Evolutionary conservation across 345 rosid species (phyloP), one percentile per base, ranked within the genome.

Genomic region (Hypericum androsaemum): DNA sequence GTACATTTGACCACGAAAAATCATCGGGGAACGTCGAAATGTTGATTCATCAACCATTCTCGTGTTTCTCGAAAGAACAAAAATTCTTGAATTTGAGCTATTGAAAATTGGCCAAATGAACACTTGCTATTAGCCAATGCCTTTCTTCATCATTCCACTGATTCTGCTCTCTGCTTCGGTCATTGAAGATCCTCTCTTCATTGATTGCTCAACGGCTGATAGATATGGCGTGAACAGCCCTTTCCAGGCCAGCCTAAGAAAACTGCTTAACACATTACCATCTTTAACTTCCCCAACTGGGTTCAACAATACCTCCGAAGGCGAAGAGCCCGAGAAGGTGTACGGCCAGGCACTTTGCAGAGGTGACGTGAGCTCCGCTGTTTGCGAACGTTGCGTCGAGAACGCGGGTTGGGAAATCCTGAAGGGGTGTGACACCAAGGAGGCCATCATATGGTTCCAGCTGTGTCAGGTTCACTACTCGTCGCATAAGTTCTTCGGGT

Each of bases 391-490:
- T 42, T 76, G 80, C 37, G 43, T 75, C 7, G 17, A 52, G 4
- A 61, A 38, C 11, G 77, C 77, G 52, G 39, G 43, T 6, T 52
- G 47, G 7, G 53, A 52, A 22, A 65, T 76, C 38, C 1, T 54
- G 37, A 5, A 51, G 6, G 7, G 0, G 3, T 72, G 73, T 53
- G 51, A 3, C 5, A 49, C 51, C 2, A n/a, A 6, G 36, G 64
- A 66, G 12, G 75, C 62, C 6, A 53, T 55, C 6, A 58, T 69
- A 28, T 76, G 77, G 75, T 44, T 65, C 28, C 74, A 76, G 22
- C 32, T 16, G 5, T 76, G 80, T 46, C 71, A 72, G 59, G 56
- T 76, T 39, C 68, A 51, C 9, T 76, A 72, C 61, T 76, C 80
- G 0, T 40, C 40, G 6, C 47, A 11, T 13, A 15, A 57, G 6